A percentile compares a stretch with the other conserved stretches of the same genome.
phyloP scores from a whole-genome alignment of 192 early-diverging fungal species.

The Chytriomyces confervae region DNA sequence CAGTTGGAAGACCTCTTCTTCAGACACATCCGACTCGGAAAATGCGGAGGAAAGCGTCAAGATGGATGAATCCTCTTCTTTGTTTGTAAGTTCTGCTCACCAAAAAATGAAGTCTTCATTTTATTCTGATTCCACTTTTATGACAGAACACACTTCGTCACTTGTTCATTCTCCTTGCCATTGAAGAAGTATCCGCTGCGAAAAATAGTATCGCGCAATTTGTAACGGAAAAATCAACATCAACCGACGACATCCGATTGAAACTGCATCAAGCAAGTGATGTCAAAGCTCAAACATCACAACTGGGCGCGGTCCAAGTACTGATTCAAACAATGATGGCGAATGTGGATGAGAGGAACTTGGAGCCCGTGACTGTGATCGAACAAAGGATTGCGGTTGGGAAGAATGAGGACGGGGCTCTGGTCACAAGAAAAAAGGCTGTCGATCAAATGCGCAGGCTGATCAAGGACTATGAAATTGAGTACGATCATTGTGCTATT shows the following conservation, averaged over 20 bases:
- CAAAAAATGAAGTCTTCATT: not conserved
- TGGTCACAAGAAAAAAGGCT: not conserved
- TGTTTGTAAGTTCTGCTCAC: conserved; percentile 16
- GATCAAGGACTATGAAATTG: not conserved
- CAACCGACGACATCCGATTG: not conserved
- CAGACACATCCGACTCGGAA: not conserved
- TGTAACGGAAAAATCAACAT: too few species aligned
- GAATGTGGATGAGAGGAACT: not conserved
- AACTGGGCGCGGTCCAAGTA: not conserved
- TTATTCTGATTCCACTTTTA: not conserved
- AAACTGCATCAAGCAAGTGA: not conserved
- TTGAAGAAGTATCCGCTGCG: conserved; percentile 3
- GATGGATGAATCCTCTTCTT: conserved; percentile 23
- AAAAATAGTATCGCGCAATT: not conserved
- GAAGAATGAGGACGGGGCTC: not conserved
- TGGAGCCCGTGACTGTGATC: conserved; percentile 2
- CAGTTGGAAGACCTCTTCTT: not conserved
- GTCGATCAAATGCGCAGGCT: not conserved
- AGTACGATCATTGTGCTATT: too few species aligned
- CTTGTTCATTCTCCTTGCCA: conserved; percentile 10
- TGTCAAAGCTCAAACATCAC: not conserved
- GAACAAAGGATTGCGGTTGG: conserved; percentile 28
- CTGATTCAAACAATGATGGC: not conserved
- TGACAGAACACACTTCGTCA: conserved; percentile 21
- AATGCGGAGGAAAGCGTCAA: conserved; percentile 1